Evolutionary conservation across 2,329 filamentous ascomycete species (phyloP).

Genomic region (Nemania sp.): DNA sequence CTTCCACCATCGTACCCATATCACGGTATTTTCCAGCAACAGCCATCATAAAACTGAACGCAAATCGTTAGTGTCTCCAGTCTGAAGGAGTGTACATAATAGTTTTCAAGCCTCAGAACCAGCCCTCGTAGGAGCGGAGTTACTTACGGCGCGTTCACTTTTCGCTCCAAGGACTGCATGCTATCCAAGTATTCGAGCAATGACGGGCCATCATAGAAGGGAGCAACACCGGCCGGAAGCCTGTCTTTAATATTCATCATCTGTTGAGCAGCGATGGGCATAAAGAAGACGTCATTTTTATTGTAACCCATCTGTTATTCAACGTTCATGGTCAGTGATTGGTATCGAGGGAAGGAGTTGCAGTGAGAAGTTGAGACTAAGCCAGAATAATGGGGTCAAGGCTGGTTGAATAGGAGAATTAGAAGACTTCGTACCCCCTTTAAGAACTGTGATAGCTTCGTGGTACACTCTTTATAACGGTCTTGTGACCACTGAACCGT

Average conservation of each 20-base stretch:
- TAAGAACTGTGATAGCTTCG: constrained; percentile 84
- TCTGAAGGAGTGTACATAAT: neutral
- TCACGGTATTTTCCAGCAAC: constrained; percentile 95
- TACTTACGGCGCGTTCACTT: constrained; percentile 78
- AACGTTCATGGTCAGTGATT: neutral
- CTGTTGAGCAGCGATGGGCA: constrained; percentile 93
- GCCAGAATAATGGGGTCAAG: neutral
- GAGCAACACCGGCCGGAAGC: constrained; percentile 72
- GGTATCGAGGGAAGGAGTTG: neutral
- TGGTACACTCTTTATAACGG: constrained; percentile 89
- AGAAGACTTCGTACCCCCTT: constrained; percentile 59
- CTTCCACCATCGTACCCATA: constrained; percentile 96
- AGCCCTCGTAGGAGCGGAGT: neutral
- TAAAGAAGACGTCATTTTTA: constrained; percentile 91
- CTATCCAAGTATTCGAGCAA: constrained; percentile 93
- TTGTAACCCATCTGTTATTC: constrained; percentile 75
- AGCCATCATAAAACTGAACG: constrained; percentile 86
- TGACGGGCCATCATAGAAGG: constrained; percentile 89
- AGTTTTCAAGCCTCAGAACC: neutral
- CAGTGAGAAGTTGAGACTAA: neutral
- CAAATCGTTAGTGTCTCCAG: constrained; percentile 2
- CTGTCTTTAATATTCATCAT: constrained; percentile 86
- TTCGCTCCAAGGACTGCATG: constrained; percentile 92
- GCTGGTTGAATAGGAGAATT: neutral
- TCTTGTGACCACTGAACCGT: constrained; percentile 96